phyloP scores from a whole-genome alignment of 2,329 filamentous ascomycete genomes.

The Zopfia rhizophila region DNA sequence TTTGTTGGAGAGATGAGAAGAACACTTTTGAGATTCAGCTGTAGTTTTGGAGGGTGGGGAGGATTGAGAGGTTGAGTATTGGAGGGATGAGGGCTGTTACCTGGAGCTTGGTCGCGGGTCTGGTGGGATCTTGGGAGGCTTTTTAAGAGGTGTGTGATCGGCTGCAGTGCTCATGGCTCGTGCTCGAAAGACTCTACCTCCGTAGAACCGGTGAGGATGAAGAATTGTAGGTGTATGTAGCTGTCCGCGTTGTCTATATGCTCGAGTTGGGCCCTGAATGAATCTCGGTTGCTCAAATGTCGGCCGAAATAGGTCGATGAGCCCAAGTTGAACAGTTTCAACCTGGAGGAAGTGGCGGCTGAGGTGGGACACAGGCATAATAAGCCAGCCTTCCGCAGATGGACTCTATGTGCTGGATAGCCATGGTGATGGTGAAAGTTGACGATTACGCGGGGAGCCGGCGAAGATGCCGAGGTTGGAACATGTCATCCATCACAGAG shows the following conservation, averaged over 20 bases:
- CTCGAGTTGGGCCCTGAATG: background rate
- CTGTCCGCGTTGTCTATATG: background rate
- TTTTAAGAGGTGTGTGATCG: conserved; percentile 43
- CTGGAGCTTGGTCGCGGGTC: conserved; percentile 73
- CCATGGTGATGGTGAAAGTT: conserved; percentile 33
- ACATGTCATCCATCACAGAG: conserved; percentile 1
- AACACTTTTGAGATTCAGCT: conserved; percentile 64
- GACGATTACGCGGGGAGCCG: conserved; percentile 36
- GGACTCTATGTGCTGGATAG: conserved; percentile 21
- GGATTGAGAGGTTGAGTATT: background rate
- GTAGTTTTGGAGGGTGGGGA: conserved; percentile 5
- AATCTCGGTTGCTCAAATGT: background rate
- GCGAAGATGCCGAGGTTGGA: conserved; percentile 45
- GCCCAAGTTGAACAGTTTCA: conserved; percentile 12
- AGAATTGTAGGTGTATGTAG: conserved; percentile 1
- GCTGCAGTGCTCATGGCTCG: conserved; percentile 46
- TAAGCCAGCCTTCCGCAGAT: conserved; percentile 24
- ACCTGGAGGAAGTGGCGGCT: conserved; percentile 17
- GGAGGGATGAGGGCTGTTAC: conserved; percentile 46
- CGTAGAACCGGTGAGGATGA: background rate
- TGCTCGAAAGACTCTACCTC: conserved; percentile 3
- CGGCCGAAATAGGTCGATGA: background rate
- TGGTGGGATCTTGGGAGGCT: conserved; percentile 49
- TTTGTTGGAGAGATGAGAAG: conserved; percentile 87
- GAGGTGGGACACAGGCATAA: conserved; percentile 36